Base-by-base conservation (phyloP, 768 basidiomycete genomes). In the Xerocomus potaroensis region DNA sequence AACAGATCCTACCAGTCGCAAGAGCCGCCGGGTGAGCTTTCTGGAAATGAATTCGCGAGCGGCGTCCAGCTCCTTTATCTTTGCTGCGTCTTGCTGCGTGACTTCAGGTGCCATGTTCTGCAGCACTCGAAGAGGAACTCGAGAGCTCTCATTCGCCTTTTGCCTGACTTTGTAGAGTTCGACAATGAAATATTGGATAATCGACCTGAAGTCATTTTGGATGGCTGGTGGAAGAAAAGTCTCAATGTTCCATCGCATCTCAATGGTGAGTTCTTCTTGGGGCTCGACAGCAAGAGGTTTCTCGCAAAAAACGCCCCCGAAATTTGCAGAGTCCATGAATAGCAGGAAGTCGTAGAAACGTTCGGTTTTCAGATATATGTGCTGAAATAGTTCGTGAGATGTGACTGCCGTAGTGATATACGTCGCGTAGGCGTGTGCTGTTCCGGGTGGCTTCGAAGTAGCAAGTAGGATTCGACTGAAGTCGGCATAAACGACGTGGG, bases 241-340 rank as follows among this genome's bases (percentile, higher is more conserved):
- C 50, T 83, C 76, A 51, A 97, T 90, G 62, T 98, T 97, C 94
- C 94, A 98, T 42, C 81, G 79, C 79, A 94, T 87, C 56, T 87
- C 83, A 38, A 91, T 70, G 3, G 77, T 71, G 19, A 93, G 73
- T 21, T 85, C 78, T 44, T 84, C 77, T 0, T 86, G 80, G 18
- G 79, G 74, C 30, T 87, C 83, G 21, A 81, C 60, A 5, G 85
- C 84, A 16, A 80, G 61, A 0, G 91, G 85, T 53, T 92, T 75
- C 58, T 86, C 80, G 59, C 89, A 92, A n/a, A 91, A 77, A 45
- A 98, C 77, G 2, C 90, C 93, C 15, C 87, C 91, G 62, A 85
- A 81, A 65, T 98, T 99, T 23, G 91, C 90, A 11, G 83, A 75
- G 67, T 99, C 96, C 92, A 98, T 92, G 77, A 91, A 95, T 22